phyloP scores from a whole-genome alignment of 345 rosid genomes.

The Clarkia xantiana region DNA sequence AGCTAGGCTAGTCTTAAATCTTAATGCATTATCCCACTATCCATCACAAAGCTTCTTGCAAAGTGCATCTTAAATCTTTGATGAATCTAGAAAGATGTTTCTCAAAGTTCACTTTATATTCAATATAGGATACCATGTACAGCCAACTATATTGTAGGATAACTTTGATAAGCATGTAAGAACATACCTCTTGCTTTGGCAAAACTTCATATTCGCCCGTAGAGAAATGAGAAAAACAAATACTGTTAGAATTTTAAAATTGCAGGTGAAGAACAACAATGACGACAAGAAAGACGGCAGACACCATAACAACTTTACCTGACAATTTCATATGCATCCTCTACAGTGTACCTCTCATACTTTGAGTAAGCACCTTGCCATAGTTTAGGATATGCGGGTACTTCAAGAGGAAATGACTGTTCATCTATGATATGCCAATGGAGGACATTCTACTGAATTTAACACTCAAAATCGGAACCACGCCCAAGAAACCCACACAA shows the following conservation, averaged over 20 bases:
- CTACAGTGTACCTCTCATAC: slow-evolving; percentile 85
- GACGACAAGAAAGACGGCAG: neutral
- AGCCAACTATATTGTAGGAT: too few species aligned
- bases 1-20: too few species aligned
- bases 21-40: too few species aligned
- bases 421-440: slow-evolving; percentile 97
- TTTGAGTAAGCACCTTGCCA: slow-evolving; percentile 86
- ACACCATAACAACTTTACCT: slow-evolving; percentile 26
- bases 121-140: too few species aligned
- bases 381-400: slow-evolving; percentile 67
- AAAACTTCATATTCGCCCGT: slow-evolving; percentile 35
- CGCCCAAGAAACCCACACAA: neutral
- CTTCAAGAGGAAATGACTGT: slow-evolving; percentile 83
- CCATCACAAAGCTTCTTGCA: too few species aligned
- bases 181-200: slow-evolving; percentile 87
- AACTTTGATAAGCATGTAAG: too few species aligned
- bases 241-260: slow-evolving; percentile 14
- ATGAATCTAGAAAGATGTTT: too few species aligned
- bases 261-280: neutral
- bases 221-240: slow-evolving; percentile 16
- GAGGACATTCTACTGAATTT: slow-evolving; percentile 69
- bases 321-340: slow-evolving; percentile 83
- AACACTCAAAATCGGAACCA: slow-evolving; percentile 22
- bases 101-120: too few species aligned
- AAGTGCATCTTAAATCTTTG: too few species aligned